Percentiles rank a stretch among this genome's conserved stretches.
Conservation (phyloP, 2,329 filamentous ascomycete species). For the Penicillium sp. region DNA sequence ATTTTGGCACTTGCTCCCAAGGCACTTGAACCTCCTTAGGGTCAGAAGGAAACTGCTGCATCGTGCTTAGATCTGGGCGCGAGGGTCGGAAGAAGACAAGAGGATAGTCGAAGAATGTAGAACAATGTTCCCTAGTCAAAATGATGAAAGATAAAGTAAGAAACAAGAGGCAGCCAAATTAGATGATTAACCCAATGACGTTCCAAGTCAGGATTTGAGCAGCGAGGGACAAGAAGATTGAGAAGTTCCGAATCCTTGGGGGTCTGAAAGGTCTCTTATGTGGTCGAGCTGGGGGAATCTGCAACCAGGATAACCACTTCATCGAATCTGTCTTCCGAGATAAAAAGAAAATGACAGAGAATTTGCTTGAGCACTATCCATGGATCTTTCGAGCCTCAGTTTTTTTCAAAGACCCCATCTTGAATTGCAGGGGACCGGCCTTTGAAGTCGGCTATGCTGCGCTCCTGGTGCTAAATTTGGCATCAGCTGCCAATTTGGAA, state of each 20-base stretch:
- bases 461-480: background rate
- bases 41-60: background rate
- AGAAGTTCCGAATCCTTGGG: background rate
- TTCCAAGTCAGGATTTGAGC: background rate
- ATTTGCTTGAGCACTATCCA: background rate
- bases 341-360: conserved; percentile 4
- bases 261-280: background rate
- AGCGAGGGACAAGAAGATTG: background rate
- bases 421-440: background rate
- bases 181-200: too few species aligned
- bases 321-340: background rate
- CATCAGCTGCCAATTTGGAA: background rate
- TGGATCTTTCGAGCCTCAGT: background rate
- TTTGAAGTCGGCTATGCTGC: background rate
- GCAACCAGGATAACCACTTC: background rate
- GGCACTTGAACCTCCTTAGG: background rate
- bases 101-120: background rate
- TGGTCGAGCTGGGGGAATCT: background rate
- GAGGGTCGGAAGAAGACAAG: background rate
- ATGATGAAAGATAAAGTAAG: background rate
- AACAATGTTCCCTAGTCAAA: background rate
- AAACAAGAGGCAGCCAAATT: too few species aligned
- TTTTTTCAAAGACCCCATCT: background rate
- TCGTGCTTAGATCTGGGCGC: background rate
- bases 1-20: background rate